Base-by-base conservation (phyloP, 1,139 yeast genomes). In the Sugiyamaella xylanicola region DNA sequence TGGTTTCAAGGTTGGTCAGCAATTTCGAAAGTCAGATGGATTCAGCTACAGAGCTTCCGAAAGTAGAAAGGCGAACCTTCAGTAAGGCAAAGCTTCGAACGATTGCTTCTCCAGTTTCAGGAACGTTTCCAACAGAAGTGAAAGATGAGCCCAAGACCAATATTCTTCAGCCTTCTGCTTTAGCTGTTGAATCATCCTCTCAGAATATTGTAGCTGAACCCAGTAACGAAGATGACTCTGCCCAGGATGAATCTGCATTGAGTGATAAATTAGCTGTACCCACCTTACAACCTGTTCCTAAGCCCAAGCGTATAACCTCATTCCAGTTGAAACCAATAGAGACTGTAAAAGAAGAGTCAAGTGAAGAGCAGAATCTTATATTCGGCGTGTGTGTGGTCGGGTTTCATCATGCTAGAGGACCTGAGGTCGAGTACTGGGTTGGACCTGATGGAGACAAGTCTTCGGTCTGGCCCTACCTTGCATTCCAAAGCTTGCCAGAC, bases 401-500 rank as follows among this genome's bases (percentile, higher is more conserved):
- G 63, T 93, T 93, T 76, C 97, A 93, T 68, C 99, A 93, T 67
- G 80, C 87, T 21, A 69, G 96, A 56, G 99, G 99, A 0, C 99
- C 99, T 0, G 98, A 93, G 68, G 84, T 93, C 17, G 97, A 92
- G 70, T 90, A 89, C 75, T 89, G 97, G 91, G 78, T 84, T 50
- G 91, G 95, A 17, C 82, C 85, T 56, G 82, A 84, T 53, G 77
- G 77, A 0, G 74, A 80, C 27, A 73, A 75, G 48, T 70, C 80
- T 0, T 68, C 73, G 7, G 72, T 87, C 20, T 93, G 97, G 90
- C 90, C 93, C n/a, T 85, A 87, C 65, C 73, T 93, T 46, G 95
- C 98, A 2, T 93, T 93, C 68, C 97, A 92, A 68, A 96, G 97
- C 2, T 75, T 93, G 36, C 99, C 99, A 0, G 99, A 93, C 71